Evolutionary conservation across 257 asterid species (phyloP), one percentile per base, ranked within the genome.

Genomic region (Handroanthus guayacan): DNA sequence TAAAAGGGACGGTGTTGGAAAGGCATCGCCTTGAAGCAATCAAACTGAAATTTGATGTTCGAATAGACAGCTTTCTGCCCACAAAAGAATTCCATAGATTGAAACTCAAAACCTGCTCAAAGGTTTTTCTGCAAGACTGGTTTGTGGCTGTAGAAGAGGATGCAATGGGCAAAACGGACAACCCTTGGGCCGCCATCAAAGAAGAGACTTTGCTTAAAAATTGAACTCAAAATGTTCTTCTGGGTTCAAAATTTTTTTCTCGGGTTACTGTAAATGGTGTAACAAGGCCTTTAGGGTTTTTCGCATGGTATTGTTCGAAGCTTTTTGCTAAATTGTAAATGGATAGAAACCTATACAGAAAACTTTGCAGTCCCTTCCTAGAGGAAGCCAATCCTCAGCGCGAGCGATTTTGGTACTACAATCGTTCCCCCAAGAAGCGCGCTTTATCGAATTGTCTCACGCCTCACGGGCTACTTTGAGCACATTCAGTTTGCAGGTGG

Each of bases 101-200:
- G 51, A 84, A 74, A 71, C 69, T 80, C 51, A 77, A 20, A 58
- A 57, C 52, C 69, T 54, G 86, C 64, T 84, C 85, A 51, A 58
- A 25, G 80, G 86, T 81, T 51, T 82, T 85, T 57, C 76, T 84
- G 75, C 65, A 65, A 58, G 85, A 74, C 39, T 77, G 83, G 25
- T 37, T 14, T 10, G 88, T 75, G 66, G 88, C 65, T 38, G 88
- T 81, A 74, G 84, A 82, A 45, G 81, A 75, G 6, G 83, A 79
- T 47, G 89, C 62, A 38, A 82, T 71, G 66, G 92, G 75, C 54
- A 91, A 75, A 14, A 81, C 78, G 37, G 96, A 88, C 55, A 92
- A 79, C 80, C 92, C 79, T 81, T 86, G 95, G 80, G 96, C 83
- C 43, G 97, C 99, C 99, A 95, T 95, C 76, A 47, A 77, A 58